Base-by-base conservation (phyloP, 345 rosid genomes). In the Corchorus olitorius region DNA sequence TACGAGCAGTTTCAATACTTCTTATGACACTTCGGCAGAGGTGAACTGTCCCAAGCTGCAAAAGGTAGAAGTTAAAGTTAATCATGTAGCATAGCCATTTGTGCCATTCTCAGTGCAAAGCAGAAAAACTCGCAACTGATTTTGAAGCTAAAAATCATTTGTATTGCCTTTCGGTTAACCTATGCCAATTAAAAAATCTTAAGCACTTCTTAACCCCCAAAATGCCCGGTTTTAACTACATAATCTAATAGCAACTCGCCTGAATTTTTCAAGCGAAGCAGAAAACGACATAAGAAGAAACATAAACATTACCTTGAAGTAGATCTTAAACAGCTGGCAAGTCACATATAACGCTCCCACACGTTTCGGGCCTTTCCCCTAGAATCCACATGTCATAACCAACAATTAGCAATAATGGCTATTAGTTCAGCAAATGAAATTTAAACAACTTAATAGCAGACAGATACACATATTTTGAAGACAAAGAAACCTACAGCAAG, bases 1-100 rank as follows among this genome's bases (percentile, higher is more conserved):
- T 93, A 16, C 98, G 90, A 34, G 97, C 98, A 77, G 99, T 91
- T 88, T 93, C 97, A 55, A 96, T 96, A 79, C 99, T 96, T 85
- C 99, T 85, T 79, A 96, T 96, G 13, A 96, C 97, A 91, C 99
- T 96, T 77, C 99, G 89, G 79, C 97, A 93, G 66, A 93, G 98
- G 83, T 96, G 91, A 81, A 93, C 98, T 4, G 97, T 96, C 74
- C 99, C 99, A 73, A 96, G 99, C 99, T 96, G 95, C 82, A 84
- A 61, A 43, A 50, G 27, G 27, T 54, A 66, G 60, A 46, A 0
- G 54, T 59, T 54, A 74, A 72, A 43, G 16, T 67, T 33, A 49
- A 65, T 34, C 48, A 11, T 7, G 6, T 14, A 65, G 63, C 77
- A 74, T 33, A 49, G 37, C 34, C 75, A 72, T 8, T 37, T 52